Base-by-base conservation (phyloP, 2,329 filamentous ascomycete species). In the Fusarium phyllophilum region DNA sequence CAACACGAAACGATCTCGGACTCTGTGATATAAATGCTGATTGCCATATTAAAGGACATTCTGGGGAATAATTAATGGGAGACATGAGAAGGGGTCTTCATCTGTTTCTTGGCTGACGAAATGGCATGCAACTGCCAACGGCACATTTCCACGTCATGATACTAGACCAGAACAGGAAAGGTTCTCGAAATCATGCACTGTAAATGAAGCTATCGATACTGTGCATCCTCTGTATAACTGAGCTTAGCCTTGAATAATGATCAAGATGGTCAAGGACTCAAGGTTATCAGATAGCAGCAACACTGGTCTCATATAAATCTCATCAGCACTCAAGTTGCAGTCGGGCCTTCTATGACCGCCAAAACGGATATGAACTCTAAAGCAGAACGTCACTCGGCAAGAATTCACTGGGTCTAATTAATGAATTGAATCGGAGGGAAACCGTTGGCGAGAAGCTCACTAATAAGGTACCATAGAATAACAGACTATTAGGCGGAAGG, bases 291-390 rank as follows among this genome's bases (percentile, higher is more conserved):
- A 49, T n/a, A 49, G 46, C 6, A 33, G 29, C 15, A 6, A 3
- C 5, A 7, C 3, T 5, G 5, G 15, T 3, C 14, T 33, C 29
- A 4, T 8, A 48, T 29, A 5, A 7, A 29, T 1, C 4, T 29
- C 1, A n/a, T 13, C 3, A 49, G 11, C 22, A 33, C 8, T 13
- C 0, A 5, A 14, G 3, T 33, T 33, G 11, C 11, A n/a, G 11
- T 18, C 29, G 18, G 17, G 8, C 1, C 24, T 4, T 2, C 29
- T 0, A 33, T 6, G 0, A 33, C 3, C 8, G 6, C 22, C 6
- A 12, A 12, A 33, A 5, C 8, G 11, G 6, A 10, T 33, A 22
- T 10, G 3, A 33, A n/a, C 29, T 18, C 22, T 22, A 49, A 10
- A 49, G 22, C 17, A 33, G 8, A n/a, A 33, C 22, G 15, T 7